Evolutionary conservation across 768 basidiomycete species (phyloP).

Genomic region (Kwoniella bestiolae): DNA sequence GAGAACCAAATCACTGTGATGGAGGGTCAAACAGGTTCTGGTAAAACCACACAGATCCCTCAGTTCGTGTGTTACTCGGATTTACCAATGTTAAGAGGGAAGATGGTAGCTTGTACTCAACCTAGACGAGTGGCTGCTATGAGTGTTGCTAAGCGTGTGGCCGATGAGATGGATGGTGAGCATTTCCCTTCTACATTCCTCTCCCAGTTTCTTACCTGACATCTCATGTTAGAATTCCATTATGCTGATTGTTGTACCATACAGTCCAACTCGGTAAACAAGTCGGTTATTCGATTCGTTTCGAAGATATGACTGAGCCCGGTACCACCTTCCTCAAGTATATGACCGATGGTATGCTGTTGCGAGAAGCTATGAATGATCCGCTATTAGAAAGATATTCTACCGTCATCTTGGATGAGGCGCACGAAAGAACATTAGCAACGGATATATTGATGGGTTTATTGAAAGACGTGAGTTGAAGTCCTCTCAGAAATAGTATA

Average conservation of each 20-base stretch:
- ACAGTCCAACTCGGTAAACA: conserved; percentile 88
- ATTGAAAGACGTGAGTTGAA: conserved; percentile 66
- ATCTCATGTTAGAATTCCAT: neutral
- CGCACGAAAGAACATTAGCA: conserved; percentile 95
- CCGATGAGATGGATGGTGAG: conserved; percentile 98
- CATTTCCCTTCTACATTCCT: neutral
- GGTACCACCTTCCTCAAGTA: conserved; percentile 96
- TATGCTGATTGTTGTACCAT: neutral
- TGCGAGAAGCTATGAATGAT: conserved; percentile 98
- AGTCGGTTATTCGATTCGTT: conserved; percentile 97
- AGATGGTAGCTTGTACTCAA: conserved; percentile 94
- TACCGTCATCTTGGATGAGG: conserved; percentile 98
- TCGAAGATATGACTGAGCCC: conserved; percentile 91
- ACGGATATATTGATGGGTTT: conserved; percentile 99
- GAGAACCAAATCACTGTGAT: conserved; percentile 79
- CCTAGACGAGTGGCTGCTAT: conserved; percentile 95
- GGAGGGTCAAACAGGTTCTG: conserved; percentile 83
- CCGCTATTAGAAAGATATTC: conserved; percentile 85
- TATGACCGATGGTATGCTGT: conserved; percentile 99
- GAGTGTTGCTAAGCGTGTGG: conserved; percentile 97
- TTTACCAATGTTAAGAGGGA: conserved; percentile 84
- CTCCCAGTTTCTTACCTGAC: neutral
- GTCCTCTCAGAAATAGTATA: neutral
- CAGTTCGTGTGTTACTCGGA: conserved; percentile 96
- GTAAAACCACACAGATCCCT: conserved; percentile 96